Evolutionary conservation across 2,329 filamentous ascomycete species (phyloP), one percentile per base, ranked within the genome.

Genomic region (Uncinocarpus reesii): DNA sequence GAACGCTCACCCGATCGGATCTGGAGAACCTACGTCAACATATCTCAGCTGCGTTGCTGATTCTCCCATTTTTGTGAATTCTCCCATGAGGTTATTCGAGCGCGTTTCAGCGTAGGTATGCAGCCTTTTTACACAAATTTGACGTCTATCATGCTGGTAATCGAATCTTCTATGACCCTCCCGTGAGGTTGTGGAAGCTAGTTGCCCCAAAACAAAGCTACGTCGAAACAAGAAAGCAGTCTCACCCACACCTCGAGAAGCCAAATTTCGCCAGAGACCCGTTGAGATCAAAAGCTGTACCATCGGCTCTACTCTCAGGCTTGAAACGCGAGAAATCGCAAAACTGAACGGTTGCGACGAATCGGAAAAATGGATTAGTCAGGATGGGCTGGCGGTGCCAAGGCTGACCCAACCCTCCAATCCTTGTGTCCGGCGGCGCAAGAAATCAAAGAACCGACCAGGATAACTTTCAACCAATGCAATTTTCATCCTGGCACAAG

Each of bases 21-120:
- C 24, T 18, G 51, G 40, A 21, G 37, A 46, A 66, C 69, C 41
- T 58, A 72, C 70, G 64, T 73, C 70, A 38, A 70, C 68, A 60
- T 72, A 73, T 65, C 62, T 65, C 37, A 70, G 58, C n/a, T 58
- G 57, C 46, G 57, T 58, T 29, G 47, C 55, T 10, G 61, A 55
- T 18, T 68, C 61, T 15, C 55, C 56, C 68, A 70, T 70, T 23
- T 53, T 64, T 50, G 37, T 35, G 24, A n/a, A n/a, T n/a, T 7
- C 5, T 7, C n/a, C 20, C 20, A 21, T 11, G 4, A 32, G 13
- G 20, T 26, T 26, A 41, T 28, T 47, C n/a, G n/a, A 41, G 7
- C 15, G 11, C 45, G 26, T 47, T 20, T 41, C 26, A 41, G 18
- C 34, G 26, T 15, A 41, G 18, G n/a, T 24, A 47, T 41, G 23